phyloP scores from a whole-genome alignment of 1,139 yeast genomes.

The Pichia sp. region DNA sequence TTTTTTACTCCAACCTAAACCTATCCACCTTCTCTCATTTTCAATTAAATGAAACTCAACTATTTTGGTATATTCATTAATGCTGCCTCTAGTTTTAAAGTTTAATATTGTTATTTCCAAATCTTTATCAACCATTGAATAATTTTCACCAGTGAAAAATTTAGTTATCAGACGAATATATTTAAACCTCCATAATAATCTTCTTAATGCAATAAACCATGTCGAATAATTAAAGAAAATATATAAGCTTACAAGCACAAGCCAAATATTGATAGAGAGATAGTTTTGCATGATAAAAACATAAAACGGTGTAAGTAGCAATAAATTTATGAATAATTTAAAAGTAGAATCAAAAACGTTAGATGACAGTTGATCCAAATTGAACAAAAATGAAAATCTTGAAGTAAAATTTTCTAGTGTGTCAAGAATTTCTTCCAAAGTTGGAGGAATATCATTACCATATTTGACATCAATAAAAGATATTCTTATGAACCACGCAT shows the following conservation, averaged over 20 bases:
- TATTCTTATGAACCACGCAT: constrained; percentile 43
- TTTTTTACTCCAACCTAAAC: constrained; percentile 51
- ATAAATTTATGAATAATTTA: constrained; percentile 2
- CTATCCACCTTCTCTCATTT: constrained; percentile 58
- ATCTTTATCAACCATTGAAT: constrained; percentile 19
- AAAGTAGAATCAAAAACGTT: background rate
- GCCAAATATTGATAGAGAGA: constrained; percentile 32
- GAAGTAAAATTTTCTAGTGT: constrained; percentile 45
- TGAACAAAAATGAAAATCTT: constrained; percentile 27
- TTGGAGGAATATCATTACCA: constrained; percentile 31
- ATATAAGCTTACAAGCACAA: constrained; percentile 37
- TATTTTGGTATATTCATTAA: constrained; percentile 34
- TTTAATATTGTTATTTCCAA: constrained; percentile 14
- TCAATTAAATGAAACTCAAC: constrained; percentile 48
- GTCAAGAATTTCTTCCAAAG: constrained; percentile 50
- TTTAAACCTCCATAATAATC: constrained; percentile 50
- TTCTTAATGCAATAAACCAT: constrained; percentile 45
- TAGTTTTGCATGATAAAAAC: constrained; percentile 34
- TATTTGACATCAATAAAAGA: constrained; percentile 32
- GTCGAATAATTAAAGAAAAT: constrained; percentile 47
- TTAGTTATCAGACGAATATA: constrained; percentile 35
- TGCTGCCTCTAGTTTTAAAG: constrained; percentile 3
- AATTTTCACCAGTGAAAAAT: constrained; percentile 41
- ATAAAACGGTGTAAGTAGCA: constrained; percentile 45
- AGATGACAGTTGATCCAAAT: background rate